These are phyloP conservation scores for Peronospora farinosa DNA, from an alignment of 352 stramenopile species.

Conservation along the genomic window DNA sequence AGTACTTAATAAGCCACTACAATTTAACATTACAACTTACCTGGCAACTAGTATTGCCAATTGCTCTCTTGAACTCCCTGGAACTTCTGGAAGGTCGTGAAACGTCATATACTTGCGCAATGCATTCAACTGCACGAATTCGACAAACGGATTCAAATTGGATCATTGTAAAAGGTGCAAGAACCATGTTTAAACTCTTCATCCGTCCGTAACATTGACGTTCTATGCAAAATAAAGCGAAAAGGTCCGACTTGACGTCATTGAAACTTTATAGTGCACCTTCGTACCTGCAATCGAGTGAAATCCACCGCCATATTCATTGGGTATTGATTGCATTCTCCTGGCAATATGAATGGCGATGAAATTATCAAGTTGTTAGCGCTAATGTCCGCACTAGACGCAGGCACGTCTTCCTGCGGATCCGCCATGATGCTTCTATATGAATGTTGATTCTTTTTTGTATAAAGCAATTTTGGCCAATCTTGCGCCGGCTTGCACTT, in stretches of 20 bases:
- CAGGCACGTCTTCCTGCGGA: conserved; percentile 11
- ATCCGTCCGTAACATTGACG: neutral
- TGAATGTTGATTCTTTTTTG: conserved; percentile 16
- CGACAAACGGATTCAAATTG: neutral
- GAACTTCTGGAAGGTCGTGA: conserved; percentile 44
- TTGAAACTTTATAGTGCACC: conserved; percentile 4
- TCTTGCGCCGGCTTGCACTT: neutral
- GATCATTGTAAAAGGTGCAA: no score
- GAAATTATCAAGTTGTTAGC: conserved; percentile 6
- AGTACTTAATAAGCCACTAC: conserved; percentile 4
- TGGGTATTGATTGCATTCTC: conserved; percentile 47
- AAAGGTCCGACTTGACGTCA: conserved; percentile 1
- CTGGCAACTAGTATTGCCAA: conserved; percentile 57
- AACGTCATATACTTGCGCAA: conserved; percentile 66
- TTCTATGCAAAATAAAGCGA: conserved; percentile 1
- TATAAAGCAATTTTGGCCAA: conserved; percentile 19
- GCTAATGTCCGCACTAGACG: neutral
- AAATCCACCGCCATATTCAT: conserved; percentile 62
- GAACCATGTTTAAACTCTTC: neutral
- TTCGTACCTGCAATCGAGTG: conserved; percentile 51
- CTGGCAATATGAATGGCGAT: conserved; percentile 14
- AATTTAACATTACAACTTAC: conserved; percentile 14
- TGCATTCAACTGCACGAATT: conserved; percentile 35
- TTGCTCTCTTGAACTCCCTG: conserved; percentile 46
- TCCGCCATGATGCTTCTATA: conserved; percentile 21